phyloP scores from a whole-genome alignment of 192 early-diverging fungal species.

The Physocladia obscura region DNA sequence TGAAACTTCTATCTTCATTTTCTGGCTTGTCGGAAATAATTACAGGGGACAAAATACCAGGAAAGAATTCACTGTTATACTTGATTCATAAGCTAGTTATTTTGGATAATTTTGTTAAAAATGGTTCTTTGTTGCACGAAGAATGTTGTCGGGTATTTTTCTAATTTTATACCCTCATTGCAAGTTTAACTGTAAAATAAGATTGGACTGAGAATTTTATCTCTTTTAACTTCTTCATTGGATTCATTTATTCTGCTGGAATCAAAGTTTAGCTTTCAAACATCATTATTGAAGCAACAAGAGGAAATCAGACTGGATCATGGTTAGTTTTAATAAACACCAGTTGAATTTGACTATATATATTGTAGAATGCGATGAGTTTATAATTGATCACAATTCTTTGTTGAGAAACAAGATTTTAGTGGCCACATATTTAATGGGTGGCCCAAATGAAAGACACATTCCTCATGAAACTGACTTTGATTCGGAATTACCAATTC shows the following conservation, averaged over 20 bases:
- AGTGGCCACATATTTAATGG: slow-evolving; percentile 34
- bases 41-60: background rate
- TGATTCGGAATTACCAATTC: background rate
- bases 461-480: slow-evolving; percentile 24
- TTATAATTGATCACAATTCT: slow-evolving; percentile 45
- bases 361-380: background rate
- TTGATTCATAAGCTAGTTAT: slow-evolving; percentile 27
- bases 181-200: too few relatives aligned
- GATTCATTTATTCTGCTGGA: slow-evolving; percentile 52
- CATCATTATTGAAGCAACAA: slow-evolving; percentile 38
- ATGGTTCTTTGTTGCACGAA: slow-evolving; percentile 11
- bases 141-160: too few relatives aligned
- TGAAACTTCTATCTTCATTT: slow-evolving; percentile 48
- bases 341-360: background rate
- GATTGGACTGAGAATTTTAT: slow-evolving; percentile 45
- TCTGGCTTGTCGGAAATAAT: slow-evolving; percentile 28
- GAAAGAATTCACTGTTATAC: background rate
- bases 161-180: too few relatives aligned
- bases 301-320: background rate
- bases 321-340: background rate
- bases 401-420: slow-evolving; percentile 45
- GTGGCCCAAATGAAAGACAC: slow-evolving; percentile 43
- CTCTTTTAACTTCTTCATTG: slow-evolving; percentile 35
- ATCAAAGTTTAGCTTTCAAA: slow-evolving; percentile 35
- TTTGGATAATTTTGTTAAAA: background rate